Conservation (phyloP, 371 early-diverging fungal genomes). For the Mortierella polycephala region DNA sequence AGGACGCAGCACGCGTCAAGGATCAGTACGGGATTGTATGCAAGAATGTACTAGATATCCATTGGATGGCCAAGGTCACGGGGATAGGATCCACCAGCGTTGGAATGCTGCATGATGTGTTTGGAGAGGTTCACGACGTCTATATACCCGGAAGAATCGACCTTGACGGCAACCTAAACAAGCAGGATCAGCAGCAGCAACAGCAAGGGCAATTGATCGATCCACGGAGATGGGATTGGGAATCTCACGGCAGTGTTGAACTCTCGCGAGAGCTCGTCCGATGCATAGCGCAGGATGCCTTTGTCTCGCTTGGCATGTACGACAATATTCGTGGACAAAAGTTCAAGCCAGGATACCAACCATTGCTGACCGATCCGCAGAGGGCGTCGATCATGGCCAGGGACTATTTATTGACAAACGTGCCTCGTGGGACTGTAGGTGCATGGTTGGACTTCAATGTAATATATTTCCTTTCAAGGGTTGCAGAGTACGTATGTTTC, state of each 20-base stretch:
- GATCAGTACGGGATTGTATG: slow-evolving; percentile 47
- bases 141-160: slow-evolving; percentile 48
- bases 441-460: no score
- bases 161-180: slow-evolving; percentile 5
- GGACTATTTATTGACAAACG: slow-evolving; percentile 32
- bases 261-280: slow-evolving; percentile 38
- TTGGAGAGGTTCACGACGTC: slow-evolving; percentile 40
- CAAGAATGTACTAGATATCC: slow-evolving; percentile 36
- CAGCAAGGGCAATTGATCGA: slow-evolving; percentile 30
- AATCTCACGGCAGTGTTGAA: slow-evolving; percentile 40
- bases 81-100: slow-evolving; percentile 44
- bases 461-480: not conserved
- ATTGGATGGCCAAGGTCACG: slow-evolving; percentile 50
- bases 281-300: slow-evolving; percentile 50
- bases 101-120: slow-evolving; percentile 37
- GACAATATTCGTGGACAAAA: slow-evolving; percentile 27
- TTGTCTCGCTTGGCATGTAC: slow-evolving; percentile 27
- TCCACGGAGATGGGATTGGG: slow-evolving; percentile 53
- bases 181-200: not conserved
- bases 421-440: slow-evolving; percentile 51
- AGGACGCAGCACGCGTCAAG: slow-evolving; percentile 37
- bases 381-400: slow-evolving; percentile 3
- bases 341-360: slow-evolving; percentile 32
- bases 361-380: slow-evolving; percentile 9
- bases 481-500: not conserved